A percentile compares a stretch with the other conserved stretches of the same genome.
Conservation (phyloP, 805 yeast genomes). For the Sugiyamaella valdiviana region DNA sequence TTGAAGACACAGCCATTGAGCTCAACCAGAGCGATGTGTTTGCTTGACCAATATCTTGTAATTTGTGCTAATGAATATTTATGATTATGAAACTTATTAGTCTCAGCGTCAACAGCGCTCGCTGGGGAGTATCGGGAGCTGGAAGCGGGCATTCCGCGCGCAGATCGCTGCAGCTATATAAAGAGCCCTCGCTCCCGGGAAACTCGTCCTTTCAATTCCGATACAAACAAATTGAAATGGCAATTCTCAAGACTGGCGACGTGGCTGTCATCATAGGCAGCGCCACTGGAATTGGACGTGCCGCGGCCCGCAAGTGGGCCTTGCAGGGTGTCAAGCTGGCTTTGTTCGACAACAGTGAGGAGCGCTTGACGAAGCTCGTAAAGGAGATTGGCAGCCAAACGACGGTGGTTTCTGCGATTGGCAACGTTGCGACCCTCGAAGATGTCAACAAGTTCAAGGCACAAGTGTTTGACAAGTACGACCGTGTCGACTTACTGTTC, state of each 20-base stretch:
- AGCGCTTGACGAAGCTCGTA: constrained; percentile 4
- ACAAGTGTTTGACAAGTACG: constrained; percentile 19
- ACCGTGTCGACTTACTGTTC: constrained; percentile 21
- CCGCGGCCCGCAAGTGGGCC: constrained; percentile 25
- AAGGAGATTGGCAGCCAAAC: constrained; percentile 8
- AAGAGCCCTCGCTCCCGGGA: too few relatives aligned
- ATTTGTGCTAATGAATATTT: neutral
- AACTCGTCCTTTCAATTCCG: neutral
- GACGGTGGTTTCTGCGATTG: constrained; percentile 5
- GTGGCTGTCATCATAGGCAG: constrained; percentile 22
- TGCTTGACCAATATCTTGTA: constrained; percentile 30
- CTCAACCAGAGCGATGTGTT: constrained; percentile 65
- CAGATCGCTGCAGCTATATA: too few relatives aligned
- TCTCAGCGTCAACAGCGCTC: neutral
- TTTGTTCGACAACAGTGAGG: constrained; percentile 20
- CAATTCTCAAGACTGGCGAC: constrained; percentile 12
- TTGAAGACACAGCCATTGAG: constrained; percentile 39
- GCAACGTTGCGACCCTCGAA: constrained; percentile 20
- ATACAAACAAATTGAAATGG: constrained; percentile 1
- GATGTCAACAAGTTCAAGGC: constrained; percentile 20
- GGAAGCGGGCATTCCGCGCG: too few relatives aligned
- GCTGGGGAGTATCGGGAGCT: constrained; percentile 4
- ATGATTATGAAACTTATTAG: neutral
- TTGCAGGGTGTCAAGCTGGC: constrained; percentile 25
- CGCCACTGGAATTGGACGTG: constrained; percentile 25